Conservation (phyloP, 495 filamentous ascomycete genomes). For the Amniculicola lignicola region DNA sequence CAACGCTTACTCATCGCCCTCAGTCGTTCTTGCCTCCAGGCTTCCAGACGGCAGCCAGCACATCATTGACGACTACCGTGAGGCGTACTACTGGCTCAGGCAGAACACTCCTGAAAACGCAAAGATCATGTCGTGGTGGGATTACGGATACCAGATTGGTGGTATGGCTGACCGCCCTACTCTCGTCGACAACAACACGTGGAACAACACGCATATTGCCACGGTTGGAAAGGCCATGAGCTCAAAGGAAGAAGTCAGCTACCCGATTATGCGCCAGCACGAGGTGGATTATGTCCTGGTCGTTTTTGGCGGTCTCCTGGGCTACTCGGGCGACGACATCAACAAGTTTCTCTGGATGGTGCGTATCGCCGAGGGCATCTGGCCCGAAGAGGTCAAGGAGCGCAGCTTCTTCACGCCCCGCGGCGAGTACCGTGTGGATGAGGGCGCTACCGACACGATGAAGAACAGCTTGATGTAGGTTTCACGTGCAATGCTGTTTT, state of each 20-base stretch:
- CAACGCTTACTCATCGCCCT: constrained; percentile 97
- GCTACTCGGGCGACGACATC: constrained; percentile 99
- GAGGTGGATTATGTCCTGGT: constrained; percentile 98
- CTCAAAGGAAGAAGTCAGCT: constrained; percentile 94
- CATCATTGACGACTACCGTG: constrained; percentile 99
- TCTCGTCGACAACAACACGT: constrained; percentile 98
- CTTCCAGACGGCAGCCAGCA: constrained; percentile 94
- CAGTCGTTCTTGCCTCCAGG: constrained; percentile 88
- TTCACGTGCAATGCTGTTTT: neutral
- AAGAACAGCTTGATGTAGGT: constrained; percentile 97
- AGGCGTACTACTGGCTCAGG: constrained; percentile 99
- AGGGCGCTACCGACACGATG: constrained; percentile 94
- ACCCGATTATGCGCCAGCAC: constrained; percentile 95
- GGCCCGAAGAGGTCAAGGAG: constrained; percentile 98
- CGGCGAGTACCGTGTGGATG: constrained; percentile 94
- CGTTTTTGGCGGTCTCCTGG: constrained; percentile 92
- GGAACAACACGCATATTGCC: constrained; percentile 99
- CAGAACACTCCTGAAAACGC: constrained; percentile 93
- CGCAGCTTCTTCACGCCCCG: constrained; percentile 92
- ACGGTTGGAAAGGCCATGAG: constrained; percentile 99
- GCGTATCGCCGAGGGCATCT: constrained; percentile 97
- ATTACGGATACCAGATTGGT: constrained; percentile 99
- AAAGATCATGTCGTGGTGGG: constrained; percentile 99
- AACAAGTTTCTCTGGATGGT: constrained; percentile 99
- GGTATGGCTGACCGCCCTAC: constrained; percentile 99